Evolutionary conservation across 2,329 filamentous ascomycete species (phyloP).

Genomic region (Orbilia ellipsospora): DNA sequence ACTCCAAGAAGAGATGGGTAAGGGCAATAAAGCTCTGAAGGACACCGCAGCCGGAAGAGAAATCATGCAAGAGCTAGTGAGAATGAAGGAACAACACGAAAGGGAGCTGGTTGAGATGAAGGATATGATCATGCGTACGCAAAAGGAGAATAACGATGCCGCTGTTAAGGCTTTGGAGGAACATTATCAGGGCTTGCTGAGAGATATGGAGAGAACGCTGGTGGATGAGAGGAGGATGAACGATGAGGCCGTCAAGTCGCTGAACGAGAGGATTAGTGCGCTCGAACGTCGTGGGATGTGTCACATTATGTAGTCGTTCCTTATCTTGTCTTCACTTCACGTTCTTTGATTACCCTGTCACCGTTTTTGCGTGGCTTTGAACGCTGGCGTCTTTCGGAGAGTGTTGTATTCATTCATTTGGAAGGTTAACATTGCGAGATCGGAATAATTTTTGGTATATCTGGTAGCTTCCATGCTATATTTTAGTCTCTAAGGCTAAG

Average conservation of each 20-base stretch:
- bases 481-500: too few relatives aligned
- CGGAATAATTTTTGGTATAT: too few relatives aligned
- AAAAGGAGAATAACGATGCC: slow-evolving; percentile 50
- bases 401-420: too few relatives aligned
- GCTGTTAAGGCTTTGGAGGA: slow-evolving; percentile 36
- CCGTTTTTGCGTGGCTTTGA: too few relatives aligned
- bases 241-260: slow-evolving; percentile 24
- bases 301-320: slow-evolving; percentile 26
- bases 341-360: too few relatives aligned
- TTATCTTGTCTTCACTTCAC: not conserved
- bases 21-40: slow-evolving; percentile 79
- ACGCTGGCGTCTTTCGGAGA: too few relatives aligned
- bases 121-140: slow-evolving; percentile 64
- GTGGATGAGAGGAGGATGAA: slow-evolving; percentile 44
- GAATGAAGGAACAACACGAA: slow-evolving; percentile 75
- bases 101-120: slow-evolving; percentile 81
- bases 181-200: slow-evolving; percentile 36
- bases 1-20: slow-evolving; percentile 86
- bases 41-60: slow-evolving; percentile 72
- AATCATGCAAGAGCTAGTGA: slow-evolving; percentile 80
- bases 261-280: slow-evolving; percentile 41
- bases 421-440: too few relatives aligned
- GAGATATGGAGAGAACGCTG: slow-evolving; percentile 32
- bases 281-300: slow-evolving; percentile 29
- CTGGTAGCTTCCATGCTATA: too few relatives aligned